phyloP scores from a whole-genome alignment of 495 filamentous ascomycete species.

The Alectoria sarmentosa region DNA sequence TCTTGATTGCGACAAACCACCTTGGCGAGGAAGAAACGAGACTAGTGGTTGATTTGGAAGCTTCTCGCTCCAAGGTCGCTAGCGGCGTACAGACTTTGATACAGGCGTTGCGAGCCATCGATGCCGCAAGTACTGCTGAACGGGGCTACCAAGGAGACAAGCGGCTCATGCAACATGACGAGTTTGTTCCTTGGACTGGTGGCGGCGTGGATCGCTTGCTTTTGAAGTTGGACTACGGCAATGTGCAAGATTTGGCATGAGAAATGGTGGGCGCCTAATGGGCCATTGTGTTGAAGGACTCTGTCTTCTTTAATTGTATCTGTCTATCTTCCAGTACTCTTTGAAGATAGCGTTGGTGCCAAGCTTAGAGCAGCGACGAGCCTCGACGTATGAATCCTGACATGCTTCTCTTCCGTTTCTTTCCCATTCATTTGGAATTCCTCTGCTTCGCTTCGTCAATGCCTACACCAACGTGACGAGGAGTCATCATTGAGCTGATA shows the following conservation, averaged over 20 bases:
- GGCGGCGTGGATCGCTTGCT: slow-evolving; percentile 72
- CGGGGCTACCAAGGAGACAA: slow-evolving; percentile 32
- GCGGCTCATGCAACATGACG: slow-evolving; percentile 29
- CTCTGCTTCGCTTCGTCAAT: not conserved
- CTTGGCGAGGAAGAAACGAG: slow-evolving; percentile 60
- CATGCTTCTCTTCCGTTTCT: not conserved
- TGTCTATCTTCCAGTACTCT: not conserved
- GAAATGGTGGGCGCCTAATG: not conserved
- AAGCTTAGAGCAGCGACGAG: not conserved
- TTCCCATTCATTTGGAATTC: not conserved
- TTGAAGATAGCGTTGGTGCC: not conserved
- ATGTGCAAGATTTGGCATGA: slow-evolving; percentile 22
- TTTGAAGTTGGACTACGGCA: slow-evolving; percentile 79
- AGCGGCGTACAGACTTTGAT: slow-evolving; percentile 15
- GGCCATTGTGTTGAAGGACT: not conserved
- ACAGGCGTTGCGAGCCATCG: slow-evolving; percentile 42
- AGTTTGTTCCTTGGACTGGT: slow-evolving; percentile 50
- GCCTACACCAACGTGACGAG: not conserved
- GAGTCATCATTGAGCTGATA: not conserved
- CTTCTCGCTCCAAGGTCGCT: slow-evolving; percentile 46
- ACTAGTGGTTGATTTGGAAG: slow-evolving; percentile 50
- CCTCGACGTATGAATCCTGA: no score
- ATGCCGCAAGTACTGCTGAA: slow-evolving; percentile 41
- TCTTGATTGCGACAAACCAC: slow-evolving; percentile 48
- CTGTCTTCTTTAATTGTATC: not conserved